Base-by-base conservation (phyloP, 1,284 basidiomycete genomes). In the Cryptococcus depauperatus region DNA sequence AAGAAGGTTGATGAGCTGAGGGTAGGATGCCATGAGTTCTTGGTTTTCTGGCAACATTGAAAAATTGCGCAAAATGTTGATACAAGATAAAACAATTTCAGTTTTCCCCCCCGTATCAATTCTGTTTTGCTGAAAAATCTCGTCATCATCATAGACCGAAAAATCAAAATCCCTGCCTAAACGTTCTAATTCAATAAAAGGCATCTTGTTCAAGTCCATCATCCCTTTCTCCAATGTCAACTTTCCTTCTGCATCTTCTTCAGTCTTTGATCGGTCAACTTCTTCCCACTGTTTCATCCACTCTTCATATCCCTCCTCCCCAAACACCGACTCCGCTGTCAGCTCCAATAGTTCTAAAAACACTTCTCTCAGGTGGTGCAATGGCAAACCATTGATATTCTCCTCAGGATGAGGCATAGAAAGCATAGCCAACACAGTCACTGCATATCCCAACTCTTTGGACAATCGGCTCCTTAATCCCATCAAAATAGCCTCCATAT, bases 401-500 rank as follows among this genome's bases (percentile, higher is more conserved):
- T 50, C 79, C 73, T 64, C 62, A 14, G 44, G 77, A 44, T 65
- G 56, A 7, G 67, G 63, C 66, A 71, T 69, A 10, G 62, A 66
- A 45, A 98, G 74, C 60, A 96, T 75, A n/a, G 83, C 82, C 54
- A 97, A 76, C 2, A 87, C 87, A 22, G 90, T 90, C 55, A 98
- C 73, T 4, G 85, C 88, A 65, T 93, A 97, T 3, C 88, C 82
- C 35, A 95, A 73, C 64, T 98, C 92, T 35, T 78, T 76, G 3
- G 83, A 79, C 33, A 97, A 71, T 30, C 92, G 76, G 28, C 87
- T 93, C 30, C 90, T 82, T 41, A 98, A 71, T 26, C 87, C 88
- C 82, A 98, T 83, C 30, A 83, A 83, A 42, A 98, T 75, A 7
- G 81, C 81, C 61, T 92, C 87, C 43, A 97, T 81, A 57, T 97